Base-by-base conservation (phyloP, 2,329 filamentous ascomycete genomes). In the Aspergillus puulaauensis region DNA sequence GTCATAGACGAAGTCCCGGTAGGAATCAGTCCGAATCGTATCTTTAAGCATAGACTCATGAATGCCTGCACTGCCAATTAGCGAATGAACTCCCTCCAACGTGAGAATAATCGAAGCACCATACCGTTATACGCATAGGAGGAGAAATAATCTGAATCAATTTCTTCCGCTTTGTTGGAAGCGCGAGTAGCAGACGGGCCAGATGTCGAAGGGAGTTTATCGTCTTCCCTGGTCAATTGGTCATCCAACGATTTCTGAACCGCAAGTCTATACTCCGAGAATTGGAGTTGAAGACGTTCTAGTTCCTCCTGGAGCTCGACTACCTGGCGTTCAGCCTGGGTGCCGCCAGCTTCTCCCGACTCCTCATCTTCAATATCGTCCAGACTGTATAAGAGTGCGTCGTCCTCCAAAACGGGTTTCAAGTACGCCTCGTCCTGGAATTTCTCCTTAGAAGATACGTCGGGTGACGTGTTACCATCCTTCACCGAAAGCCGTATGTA, bases 11-110 rank as follows among this genome's bases (percentile, higher is more conserved):
- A 97, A 96, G 76, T 98, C 92, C 46, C 93, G 87, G 76, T 98
- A 98, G 3, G 91, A 89, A 68, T 96, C 90, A 11, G 93, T 98
- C 52, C 93, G 89, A 41, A 96, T 83, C 0, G 85, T 82, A 70
- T 98, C 93, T 73, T 96, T 96, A 61, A 98, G 83, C 93, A 98
- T 98, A 7, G 90, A 92, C 71, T 96, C 91, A 73, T 98, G 93
- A 56, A 98, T 97, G 57, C 91, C 90, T 61, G 7, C 15, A 27
- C 4, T 14, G 33, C 15, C 3, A 90, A 27, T 64, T 55, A 66
- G 62, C 15, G 45, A 49, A 12, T 24, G 31, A 23, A 46, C 14
- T 43, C 52, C 24, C 52, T n/a, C 35, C 11, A 17, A 19, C 19
- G 19, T 11, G 27, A 19, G 33, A 19, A n/a, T 12, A 51, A 27